Evolutionary conservation across 2,329 filamentous ascomycete genomes (phyloP), one percentile per base, ranked within the genome.

Genomic region (Diaporthe nobilis): DNA sequence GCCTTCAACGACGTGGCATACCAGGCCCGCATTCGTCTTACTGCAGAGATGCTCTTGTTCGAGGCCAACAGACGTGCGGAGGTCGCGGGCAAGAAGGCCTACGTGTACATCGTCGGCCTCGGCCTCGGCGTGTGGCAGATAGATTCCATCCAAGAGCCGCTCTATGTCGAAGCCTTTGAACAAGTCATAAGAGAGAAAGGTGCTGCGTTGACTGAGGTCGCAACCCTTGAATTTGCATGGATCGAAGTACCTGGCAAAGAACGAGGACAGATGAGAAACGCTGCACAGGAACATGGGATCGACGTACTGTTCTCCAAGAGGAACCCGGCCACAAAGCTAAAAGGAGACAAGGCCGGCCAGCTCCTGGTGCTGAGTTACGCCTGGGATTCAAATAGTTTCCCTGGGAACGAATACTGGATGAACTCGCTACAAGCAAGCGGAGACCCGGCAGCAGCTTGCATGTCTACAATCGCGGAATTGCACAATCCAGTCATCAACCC

Each of bases 331-430:
- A 78, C 72, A 2, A 81, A 78, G 72, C 76, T 83, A 5, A 6
- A 17, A n/a, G 57, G 25, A 0, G 63, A 74, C 0, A 75, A 76
- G 2, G 78, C 77, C 13, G 37, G 75, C 13, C 77, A 80, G 39
- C 76, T 84, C 0, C 81, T 83, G 1, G 81, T 83, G 5, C 15
- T 84, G 25, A 80, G 78, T 51, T 84, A 83, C 34, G 81, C 82
- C 0, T 83, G 82, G 82, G 82, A 84, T 42, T 80, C 78, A 3
- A 84, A 84, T 28, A 51, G 81, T 0, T 83, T 81, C 58, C 82
- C 82, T 0, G 82, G 82, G 0, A 84, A 84, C 68, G 82, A 83
- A 63, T 84, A 82, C 57, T 84, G 82, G 82, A 15, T 47, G 2
- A 79, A 78, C 0, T 34, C 4, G 3, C 77, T 82, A 4, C 0